These are phyloP conservation scores for Porphyrellus cyaneotinctus DNA, from an alignment of 768 basidiomycete genomes.

Conservation along the genomic window DNA sequence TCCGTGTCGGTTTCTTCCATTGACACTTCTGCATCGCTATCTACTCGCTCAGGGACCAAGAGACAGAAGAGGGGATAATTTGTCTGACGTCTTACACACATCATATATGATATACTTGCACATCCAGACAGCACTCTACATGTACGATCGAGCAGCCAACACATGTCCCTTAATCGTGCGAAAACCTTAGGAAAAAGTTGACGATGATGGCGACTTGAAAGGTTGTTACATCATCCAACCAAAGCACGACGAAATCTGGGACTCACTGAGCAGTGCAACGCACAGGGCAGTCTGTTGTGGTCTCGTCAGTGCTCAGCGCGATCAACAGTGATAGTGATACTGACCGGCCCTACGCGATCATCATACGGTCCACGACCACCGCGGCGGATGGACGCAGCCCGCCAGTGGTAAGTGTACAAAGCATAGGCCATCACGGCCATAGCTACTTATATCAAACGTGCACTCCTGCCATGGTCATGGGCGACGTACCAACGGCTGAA, in stretches of 20 bases:
- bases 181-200: conserved; percentile 84
- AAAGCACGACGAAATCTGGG: not conserved
- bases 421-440: conserved; percentile 98
- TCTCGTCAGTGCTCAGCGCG: conserved; percentile 8
- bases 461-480: not conserved
- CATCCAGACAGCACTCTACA: conserved; percentile 2
- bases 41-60: conserved; percentile 51
- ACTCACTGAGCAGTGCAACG: conserved; percentile 70
- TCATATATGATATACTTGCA: conserved; percentile 5
- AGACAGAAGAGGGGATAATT: conserved; percentile 52
- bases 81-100: not conserved
- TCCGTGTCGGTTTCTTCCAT: conserved; percentile 75
- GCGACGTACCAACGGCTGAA: conserved; percentile 77
- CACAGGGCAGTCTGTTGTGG: conserved; percentile 70
- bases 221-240: not conserved
- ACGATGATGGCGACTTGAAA: conserved; percentile 70
- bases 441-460: conserved; percentile 45
- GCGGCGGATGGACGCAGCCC: conserved; percentile 85
- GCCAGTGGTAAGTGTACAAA: conserved; percentile 93
- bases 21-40: conserved; percentile 55
- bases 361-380: conserved; percentile 96
- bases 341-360: conserved; percentile 89
- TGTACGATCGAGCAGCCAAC: conserved; percentile 11
- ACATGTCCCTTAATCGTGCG: conserved; percentile 27
- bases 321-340: conserved; percentile 34